Evolutionary conservation across 148 eudicot genomes (phyloP).

Genomic region (Euryodendron excelsum): DNA sequence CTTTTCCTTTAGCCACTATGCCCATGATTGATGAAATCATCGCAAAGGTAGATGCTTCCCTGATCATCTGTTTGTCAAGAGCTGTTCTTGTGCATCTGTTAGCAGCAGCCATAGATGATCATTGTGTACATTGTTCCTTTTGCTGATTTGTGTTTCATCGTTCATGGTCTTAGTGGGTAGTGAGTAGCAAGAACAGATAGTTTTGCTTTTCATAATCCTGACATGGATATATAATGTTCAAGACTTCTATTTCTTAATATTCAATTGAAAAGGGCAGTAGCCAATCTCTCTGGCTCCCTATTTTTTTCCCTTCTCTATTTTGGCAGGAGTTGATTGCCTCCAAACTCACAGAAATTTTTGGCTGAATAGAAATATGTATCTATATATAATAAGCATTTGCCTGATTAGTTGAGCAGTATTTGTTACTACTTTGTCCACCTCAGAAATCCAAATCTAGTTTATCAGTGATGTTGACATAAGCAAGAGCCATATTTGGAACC

Average conservation of each 20-base stretch:
- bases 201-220: slow-evolving; percentile 28
- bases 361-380: slow-evolving; percentile 18
- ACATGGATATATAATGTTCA: slow-evolving; percentile 26
- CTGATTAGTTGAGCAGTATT: not conserved
- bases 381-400: not conserved
- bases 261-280: slow-evolving; percentile 22
- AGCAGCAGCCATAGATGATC: slow-evolving; percentile 72
- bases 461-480: not conserved
- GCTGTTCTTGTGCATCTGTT: slow-evolving; percentile 58
- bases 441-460: not conserved
- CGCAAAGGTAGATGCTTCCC: not conserved
- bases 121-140: slow-evolving; percentile 9
- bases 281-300: slow-evolving; percentile 29
- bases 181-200: slow-evolving; percentile 19
- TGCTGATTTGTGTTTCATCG: slow-evolving; percentile 27
- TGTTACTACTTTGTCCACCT: not conserved
- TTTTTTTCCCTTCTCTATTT: slow-evolving; percentile 14
- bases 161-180: slow-evolving; percentile 36
- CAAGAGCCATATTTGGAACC: not conserved
- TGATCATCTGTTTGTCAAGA: slow-evolving; percentile 61
- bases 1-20: slow-evolving; percentile 28
- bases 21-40: slow-evolving; percentile 51
- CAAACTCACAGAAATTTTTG: slow-evolving; percentile 3
- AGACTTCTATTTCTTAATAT: slow-evolving; percentile 4
- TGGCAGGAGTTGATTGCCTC: slow-evolving; percentile 57